These are phyloP conservation scores for Hirsutella minnesotensis DNA, from an alignment of 2,329 filamentous ascomycete genomes.

Conservation along the genomic window DNA sequence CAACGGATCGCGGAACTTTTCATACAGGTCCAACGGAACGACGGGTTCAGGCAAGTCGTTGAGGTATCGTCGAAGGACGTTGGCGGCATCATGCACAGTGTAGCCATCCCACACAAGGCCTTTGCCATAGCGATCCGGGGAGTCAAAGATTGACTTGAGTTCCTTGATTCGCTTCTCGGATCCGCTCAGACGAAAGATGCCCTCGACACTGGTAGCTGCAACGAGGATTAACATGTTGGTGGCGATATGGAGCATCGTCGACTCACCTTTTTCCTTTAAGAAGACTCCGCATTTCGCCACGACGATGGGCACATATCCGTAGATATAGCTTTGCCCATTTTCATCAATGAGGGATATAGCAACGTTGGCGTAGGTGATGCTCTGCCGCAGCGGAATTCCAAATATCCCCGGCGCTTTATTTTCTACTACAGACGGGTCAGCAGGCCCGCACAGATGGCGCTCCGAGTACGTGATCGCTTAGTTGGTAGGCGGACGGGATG, in stretches of 20 bases:
- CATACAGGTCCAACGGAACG: conserved; percentile 86
- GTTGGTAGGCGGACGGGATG: neutral
- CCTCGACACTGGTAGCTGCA: conserved; percentile 82
- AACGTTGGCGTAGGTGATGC: conserved; percentile 95
- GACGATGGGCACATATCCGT: conserved; percentile 96
- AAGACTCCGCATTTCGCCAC: conserved; percentile 97
- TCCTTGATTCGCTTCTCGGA: conserved; percentile 98
- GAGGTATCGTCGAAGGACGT: conserved; percentile 87
- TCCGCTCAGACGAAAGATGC: conserved; percentile 90
- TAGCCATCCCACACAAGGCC: conserved; percentile 95
- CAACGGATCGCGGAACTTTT: conserved; percentile 78
- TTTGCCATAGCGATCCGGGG: conserved; percentile 90
- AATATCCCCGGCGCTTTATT: conserved; percentile 66
- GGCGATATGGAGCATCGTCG: neutral
- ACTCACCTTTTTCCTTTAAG: conserved; percentile 85
- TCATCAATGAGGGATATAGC: conserved; percentile 93
- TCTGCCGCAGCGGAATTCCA: conserved; percentile 82
- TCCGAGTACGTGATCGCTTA: neutral
- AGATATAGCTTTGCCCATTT: conserved; percentile 89
- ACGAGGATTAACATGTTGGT: conserved; percentile 7
- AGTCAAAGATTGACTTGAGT: conserved; percentile 82
- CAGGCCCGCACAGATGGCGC: conserved; percentile 3
- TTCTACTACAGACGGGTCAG: conserved; percentile 23
- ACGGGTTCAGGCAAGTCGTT: conserved; percentile 96
- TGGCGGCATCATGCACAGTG: conserved; percentile 95